Conservation (phyloP, 768 basidiomycete genomes). For the Leucogyrophana mollusca region DNA sequence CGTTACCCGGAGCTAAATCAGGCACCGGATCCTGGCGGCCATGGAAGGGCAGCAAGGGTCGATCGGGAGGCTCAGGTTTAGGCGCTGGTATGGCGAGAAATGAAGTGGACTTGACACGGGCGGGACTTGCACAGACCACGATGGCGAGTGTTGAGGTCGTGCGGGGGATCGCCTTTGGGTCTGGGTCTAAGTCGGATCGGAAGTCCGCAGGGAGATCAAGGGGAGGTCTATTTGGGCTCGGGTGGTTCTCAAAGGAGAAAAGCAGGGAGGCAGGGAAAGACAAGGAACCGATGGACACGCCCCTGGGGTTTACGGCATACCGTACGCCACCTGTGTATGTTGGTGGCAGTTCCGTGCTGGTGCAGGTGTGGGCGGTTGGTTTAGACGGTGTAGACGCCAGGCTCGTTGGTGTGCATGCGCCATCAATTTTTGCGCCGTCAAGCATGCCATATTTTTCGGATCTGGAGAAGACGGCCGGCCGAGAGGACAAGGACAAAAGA, state of each 20-base stretch:
- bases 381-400: slow-evolving; percentile 73
- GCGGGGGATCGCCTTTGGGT: slow-evolving; percentile 42
- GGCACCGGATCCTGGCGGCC: slow-evolving; percentile 12
- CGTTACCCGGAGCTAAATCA: slow-evolving; percentile 12
- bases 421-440: slow-evolving; percentile 10
- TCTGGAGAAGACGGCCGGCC: slow-evolving; percentile 14
- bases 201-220: slow-evolving; percentile 12
- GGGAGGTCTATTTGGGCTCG: slow-evolving; percentile 21
- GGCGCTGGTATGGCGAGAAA: slow-evolving; percentile 38
- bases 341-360: slow-evolving; percentile 64
- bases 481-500: slow-evolving; percentile 23
- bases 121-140: slow-evolving; percentile 80
- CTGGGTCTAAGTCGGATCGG: slow-evolving; percentile 4
- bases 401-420: slow-evolving; percentile 50
- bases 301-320: slow-evolving; percentile 68
- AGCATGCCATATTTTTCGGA: slow-evolving; percentile 21
- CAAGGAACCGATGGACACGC: slow-evolving; percentile 22
- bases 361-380: slow-evolving; percentile 90
- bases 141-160: slow-evolving; percentile 88
- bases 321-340: slow-evolving; percentile 74
- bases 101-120: slow-evolving; percentile 68
- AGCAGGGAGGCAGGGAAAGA: slow-evolving; percentile 6
- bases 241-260: slow-evolving; percentile 30
- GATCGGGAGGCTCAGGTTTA: slow-evolving; percentile 17
- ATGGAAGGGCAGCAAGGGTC: slow-evolving; percentile 22